Base-by-base conservation (phyloP, 768 basidiomycete genomes). In the Lentinula aciculospora region DNA sequence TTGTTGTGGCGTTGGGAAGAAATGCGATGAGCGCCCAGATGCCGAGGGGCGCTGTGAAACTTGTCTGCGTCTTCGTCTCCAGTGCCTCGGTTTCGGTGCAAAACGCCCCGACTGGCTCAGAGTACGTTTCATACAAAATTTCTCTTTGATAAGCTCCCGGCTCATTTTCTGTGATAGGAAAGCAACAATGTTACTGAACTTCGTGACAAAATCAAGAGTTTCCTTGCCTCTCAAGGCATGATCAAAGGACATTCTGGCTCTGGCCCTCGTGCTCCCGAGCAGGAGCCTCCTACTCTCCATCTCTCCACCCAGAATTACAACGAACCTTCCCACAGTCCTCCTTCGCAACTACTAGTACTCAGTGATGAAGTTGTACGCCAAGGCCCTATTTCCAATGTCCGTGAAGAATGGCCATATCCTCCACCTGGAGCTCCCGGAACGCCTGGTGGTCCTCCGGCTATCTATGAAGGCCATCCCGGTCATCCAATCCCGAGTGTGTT, bases 51-150 rank as follows among this genome's bases (percentile, higher is more conserved):
- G 78, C 23, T 93, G 91, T 72, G 74, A 80, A 65, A 92, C 91
- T 0, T 93, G 90, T 61, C 79, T 80, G 40, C 88, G 90, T 46
- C 84, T 93, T 23, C 80, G 84, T 31, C 81, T 93, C n/a, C 84
- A 93, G 60, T 93, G 90, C 62, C 81, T 93, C 42, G 90, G 90
- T 19, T 93, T 91, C 69, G 91, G 91, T 47, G 82, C 85, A 21
- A 92, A 92, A 67, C 85, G 90, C 53, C 90, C 90, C 4, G 89
- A 92, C 10, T 92, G 88, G 89, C 74, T 93, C 63, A 81, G 88
- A 72, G 90, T 92, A 66, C 58, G 85, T 78, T 28, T n/a, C n/a
- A 12, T 15, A 1, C 19, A 32, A 29, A 17, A 13, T 53, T 7
- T 42, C 36, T 32, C 49, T 58, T 53, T 63, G 45, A 58, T 37